These are phyloP conservation scores for Neofusicoccum sp. DNA, from an alignment of 2,329 filamentous ascomycete species.

Conservation along the genomic window DNA sequence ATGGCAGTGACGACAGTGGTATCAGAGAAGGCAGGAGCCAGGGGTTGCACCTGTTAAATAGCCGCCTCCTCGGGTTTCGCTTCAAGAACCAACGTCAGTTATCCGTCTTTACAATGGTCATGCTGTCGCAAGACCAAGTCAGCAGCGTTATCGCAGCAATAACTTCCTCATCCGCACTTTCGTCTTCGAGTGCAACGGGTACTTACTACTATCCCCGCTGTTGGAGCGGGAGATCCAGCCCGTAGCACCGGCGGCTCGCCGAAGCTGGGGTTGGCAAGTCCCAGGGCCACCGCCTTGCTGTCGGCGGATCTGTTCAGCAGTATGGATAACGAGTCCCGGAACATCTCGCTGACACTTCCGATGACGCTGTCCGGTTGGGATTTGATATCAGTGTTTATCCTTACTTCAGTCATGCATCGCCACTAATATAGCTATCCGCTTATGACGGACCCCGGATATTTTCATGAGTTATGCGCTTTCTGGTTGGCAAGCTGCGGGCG, in stretches of 20 bases:
- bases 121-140: background rate
- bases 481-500: too few species aligned
- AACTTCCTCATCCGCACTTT: background rate
- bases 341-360: background rate
- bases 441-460: too few species aligned
- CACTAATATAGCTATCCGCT: too few species aligned
- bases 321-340: background rate
- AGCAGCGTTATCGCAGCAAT: background rate
- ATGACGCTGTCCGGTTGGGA: background rate
- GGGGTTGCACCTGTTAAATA: too few species aligned
- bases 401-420: too few species aligned
- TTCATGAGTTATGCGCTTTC: too few species aligned
- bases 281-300: background rate
- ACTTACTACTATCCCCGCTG: too few species aligned
- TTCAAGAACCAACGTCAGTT: too few species aligned
- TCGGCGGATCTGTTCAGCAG: background rate
- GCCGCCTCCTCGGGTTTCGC: too few species aligned
- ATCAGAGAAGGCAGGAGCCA: too few species aligned
- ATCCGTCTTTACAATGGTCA: too few species aligned
- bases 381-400: too few species aligned
- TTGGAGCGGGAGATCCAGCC: background rate
- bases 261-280: background rate
- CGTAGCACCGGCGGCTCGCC: conserved; percentile 1
- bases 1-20: background rate
- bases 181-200: background rate